Evolutionary conservation across 2,329 filamentous ascomycete genomes (phyloP).

Genomic region (Tolypocladium capitatum): DNA sequence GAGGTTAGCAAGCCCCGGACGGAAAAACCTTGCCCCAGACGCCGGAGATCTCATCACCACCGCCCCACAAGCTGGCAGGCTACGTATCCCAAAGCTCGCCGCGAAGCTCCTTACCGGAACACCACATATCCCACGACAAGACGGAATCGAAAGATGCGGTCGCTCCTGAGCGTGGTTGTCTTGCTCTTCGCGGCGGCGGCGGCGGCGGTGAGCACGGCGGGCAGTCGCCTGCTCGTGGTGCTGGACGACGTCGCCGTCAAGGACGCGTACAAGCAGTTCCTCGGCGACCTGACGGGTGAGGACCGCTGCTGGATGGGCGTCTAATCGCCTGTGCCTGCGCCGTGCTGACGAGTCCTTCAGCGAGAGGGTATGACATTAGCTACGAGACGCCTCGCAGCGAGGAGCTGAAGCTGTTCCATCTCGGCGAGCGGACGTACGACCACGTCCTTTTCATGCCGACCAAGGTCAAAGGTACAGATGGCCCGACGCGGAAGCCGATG

Average conservation of each 20-base stretch:
- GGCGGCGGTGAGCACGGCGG: constrained; percentile 65
- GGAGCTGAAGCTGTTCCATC: constrained; percentile 62
- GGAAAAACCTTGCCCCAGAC: background rate
- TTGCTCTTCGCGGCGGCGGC: constrained; percentile 53
- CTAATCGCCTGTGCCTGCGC: background rate
- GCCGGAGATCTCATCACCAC: background rate
- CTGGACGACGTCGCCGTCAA: constrained; percentile 74
- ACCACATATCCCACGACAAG: background rate
- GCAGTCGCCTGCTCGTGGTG: constrained; percentile 71
- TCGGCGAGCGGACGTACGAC: constrained; percentile 82
- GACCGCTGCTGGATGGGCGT: constrained; percentile 1
- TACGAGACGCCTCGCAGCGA: constrained; percentile 78
- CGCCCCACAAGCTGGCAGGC: constrained; percentile 1
- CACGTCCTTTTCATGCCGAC: constrained; percentile 80
- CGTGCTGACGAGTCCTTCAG: constrained; percentile 32
- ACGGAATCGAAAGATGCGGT: constrained; percentile 45
- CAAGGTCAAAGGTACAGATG: constrained; percentile 67
- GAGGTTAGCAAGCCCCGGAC: too few species aligned
- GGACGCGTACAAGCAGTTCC: constrained; percentile 69
- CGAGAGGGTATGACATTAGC: constrained; percentile 65
- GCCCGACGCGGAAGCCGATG: background rate
- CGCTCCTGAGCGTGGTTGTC: constrained; percentile 56
- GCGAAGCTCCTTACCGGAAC: background rate
- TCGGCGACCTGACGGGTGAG: constrained; percentile 58
- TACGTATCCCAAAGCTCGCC: constrained; percentile 2